Evolutionary conservation across 2,329 filamentous ascomycete genomes (phyloP), one percentile per base, ranked within the genome.

Genomic region (Chalara sp.): DNA sequence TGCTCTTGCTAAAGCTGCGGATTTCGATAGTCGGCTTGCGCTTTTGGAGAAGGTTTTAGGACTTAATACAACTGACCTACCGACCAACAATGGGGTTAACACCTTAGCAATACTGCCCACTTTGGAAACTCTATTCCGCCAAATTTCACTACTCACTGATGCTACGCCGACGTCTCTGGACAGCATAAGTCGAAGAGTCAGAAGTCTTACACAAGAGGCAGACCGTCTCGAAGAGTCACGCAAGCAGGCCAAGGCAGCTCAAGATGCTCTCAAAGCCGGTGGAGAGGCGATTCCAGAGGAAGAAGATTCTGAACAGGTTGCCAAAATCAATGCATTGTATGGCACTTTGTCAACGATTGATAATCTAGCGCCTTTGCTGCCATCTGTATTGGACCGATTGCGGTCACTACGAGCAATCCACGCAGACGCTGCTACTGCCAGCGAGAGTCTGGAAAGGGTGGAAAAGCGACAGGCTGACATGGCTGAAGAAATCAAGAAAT

Each of bases 291-390:
- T 72, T 32, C 13, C 70, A 5, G 70, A 74, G 51, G 74, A 84
- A 6, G 71, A 79, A 51, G 75, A 84, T 56, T 72, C 76, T 6
- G 89, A 95, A 60, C 87, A 95, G 61, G 78, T 83, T 40, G 78
- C 87, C 48, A 96, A 96, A 67, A 87, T 99, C 66, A 93, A 95
- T 58, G 88, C 91, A 1, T 79, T 99, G 5, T 96, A 96, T 68
- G 86, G 87, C 1, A 88, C 89, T 3, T 73, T 99, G 12, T 86
- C 90, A 1, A 93, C 89, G 0, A 93, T 99, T 52, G 90, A 96
- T 68, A 87, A 79, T 51, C 76, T 99, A 6, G 79, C 89, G 5
- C 93, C 93, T 1, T 76, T 96, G 13, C 76, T 99, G 4, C 92
- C 93, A 1, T 81, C 89, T 5, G 75, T 97, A 7, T 75, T 99